Evolutionary conservation across 1,284 basidiomycete genomes (phyloP).

Genomic region (Ustilago tritici): DNA sequence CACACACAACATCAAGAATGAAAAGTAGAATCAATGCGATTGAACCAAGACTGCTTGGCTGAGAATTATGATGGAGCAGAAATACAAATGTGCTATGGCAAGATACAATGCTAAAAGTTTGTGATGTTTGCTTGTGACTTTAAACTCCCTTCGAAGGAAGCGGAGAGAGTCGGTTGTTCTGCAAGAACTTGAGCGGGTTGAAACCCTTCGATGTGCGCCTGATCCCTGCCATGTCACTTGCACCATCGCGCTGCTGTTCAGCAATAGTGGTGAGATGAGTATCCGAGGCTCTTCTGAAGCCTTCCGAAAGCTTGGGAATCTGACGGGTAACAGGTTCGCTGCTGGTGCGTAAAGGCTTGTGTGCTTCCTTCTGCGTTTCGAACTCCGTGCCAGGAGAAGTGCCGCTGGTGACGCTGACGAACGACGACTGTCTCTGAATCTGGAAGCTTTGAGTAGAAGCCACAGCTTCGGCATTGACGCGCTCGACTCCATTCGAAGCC

Average conservation of each 20-base stretch:
- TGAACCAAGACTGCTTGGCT: not conserved
- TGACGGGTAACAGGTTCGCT: slow-evolving; percentile 28
- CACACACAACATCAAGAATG: not conserved
- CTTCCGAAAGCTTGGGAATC: slow-evolving; percentile 22
- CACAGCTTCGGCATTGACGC: slow-evolving; percentile 30
- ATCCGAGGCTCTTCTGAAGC: slow-evolving; percentile 36
- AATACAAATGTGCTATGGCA: slow-evolving; percentile 23
- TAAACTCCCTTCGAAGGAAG: slow-evolving; percentile 35
- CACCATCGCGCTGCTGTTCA: slow-evolving; percentile 20
- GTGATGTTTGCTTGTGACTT: not conserved
- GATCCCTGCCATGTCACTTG: not conserved
- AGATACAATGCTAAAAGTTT: not conserved
- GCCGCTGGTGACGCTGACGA: slow-evolving; percentile 4
- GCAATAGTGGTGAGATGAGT: slow-evolving; percentile 33
- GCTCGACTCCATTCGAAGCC: slow-evolving; percentile 35
- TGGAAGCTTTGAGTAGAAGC: slow-evolving; percentile 2
- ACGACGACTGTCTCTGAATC: slow-evolving; percentile 9
- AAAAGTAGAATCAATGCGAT: slow-evolving; percentile 10
- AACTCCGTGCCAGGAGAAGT: slow-evolving; percentile 3
- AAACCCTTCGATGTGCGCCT: slow-evolving; percentile 26
- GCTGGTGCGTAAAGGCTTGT: slow-evolving; percentile 25
- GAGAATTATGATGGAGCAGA: slow-evolving; percentile 20
- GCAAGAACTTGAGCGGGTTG: slow-evolving; percentile 41
- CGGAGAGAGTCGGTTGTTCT: slow-evolving; percentile 45
- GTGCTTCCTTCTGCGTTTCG: slow-evolving; percentile 4